These are phyloP conservation scores for Purpureocillium takamizusanense DNA, from an alignment of 2,329 filamentous ascomycete species.

Conservation along the genomic window DNA sequence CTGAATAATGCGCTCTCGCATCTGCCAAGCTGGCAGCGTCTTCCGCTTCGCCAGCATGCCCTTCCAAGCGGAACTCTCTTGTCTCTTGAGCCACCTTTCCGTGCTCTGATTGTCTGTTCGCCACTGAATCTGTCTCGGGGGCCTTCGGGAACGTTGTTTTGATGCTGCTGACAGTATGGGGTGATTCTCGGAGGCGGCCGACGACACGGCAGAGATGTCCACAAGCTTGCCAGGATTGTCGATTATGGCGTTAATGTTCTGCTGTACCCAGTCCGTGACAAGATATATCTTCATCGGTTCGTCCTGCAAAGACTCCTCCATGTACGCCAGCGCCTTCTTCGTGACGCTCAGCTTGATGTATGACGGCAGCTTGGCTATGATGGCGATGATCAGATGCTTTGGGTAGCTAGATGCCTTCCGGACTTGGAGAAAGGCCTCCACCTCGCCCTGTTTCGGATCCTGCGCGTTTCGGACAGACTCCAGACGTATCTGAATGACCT, in stretches of 20 bases:
- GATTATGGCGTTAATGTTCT: conserved; percentile 72
- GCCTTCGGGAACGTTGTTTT: conserved; percentile 27
- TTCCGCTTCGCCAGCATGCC: conserved; percentile 67
- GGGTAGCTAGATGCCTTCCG: conserved; percentile 71
- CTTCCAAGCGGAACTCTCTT: conserved; percentile 55
- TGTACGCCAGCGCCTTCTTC: conserved; percentile 64
- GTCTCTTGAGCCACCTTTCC: conserved; percentile 61
- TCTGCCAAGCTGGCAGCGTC: conserved; percentile 77
- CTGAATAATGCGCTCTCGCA: conserved; percentile 66
- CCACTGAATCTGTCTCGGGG: conserved; percentile 56
- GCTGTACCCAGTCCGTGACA: conserved; percentile 84
- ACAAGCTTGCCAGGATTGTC: conserved; percentile 74
- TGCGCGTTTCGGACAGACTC: conserved; percentile 43
- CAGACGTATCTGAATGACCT: conserved; percentile 63
- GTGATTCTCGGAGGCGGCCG: conserved; percentile 50
- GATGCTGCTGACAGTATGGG: conserved; percentile 15
- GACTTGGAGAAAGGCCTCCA: conserved; percentile 54
- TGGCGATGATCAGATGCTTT: conserved; percentile 55
- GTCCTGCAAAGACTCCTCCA: conserved; percentile 61
- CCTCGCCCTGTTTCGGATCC: conserved; percentile 37
- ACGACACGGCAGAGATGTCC: conserved; percentile 73
- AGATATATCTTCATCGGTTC: conserved; percentile 87
- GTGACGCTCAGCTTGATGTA: conserved; percentile 90
- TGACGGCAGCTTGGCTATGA: conserved; percentile 67
- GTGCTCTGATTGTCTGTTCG: conserved; percentile 48